These are phyloP conservation scores for Dendryphion nanum DNA, from an alignment of 2,329 filamentous ascomycete genomes.

Conservation along the genomic window DNA sequence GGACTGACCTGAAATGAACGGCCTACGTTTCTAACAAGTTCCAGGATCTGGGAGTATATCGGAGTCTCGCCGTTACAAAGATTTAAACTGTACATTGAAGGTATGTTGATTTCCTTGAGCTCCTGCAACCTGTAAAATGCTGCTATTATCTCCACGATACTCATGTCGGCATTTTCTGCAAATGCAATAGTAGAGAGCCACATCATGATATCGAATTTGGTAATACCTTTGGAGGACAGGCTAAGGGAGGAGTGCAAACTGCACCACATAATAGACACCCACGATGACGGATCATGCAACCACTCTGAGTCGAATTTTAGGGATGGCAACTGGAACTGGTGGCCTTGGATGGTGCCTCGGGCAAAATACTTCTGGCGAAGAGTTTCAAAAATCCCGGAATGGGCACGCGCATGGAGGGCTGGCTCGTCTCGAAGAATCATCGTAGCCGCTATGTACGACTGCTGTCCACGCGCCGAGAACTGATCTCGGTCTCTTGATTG, in stretches of 20 bases:
- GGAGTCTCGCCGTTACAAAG: background rate
- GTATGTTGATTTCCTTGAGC: background rate
- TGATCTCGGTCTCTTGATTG: background rate
- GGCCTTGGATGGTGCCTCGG: background rate
- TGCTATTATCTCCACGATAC: slow-evolving; percentile 18
- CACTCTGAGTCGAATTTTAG: background rate
- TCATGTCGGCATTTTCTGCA: slow-evolving; percentile 17
- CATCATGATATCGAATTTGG: slow-evolving; percentile 17
- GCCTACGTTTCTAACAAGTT: background rate
- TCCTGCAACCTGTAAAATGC: slow-evolving; percentile 11
- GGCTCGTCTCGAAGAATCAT: background rate
- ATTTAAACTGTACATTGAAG: background rate
- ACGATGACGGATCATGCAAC: background rate
- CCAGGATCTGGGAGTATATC: background rate
- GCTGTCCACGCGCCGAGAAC: background rate
- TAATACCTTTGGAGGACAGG: background rate
- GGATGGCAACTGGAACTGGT: background rate
- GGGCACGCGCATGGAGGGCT: background rate
- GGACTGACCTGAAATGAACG: background rate
- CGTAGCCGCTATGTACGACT: background rate
- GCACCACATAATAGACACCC: background rate
- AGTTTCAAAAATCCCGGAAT: background rate
- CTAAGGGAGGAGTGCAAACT: background rate
- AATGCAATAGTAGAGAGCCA: slow-evolving; percentile 29
- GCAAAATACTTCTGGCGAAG: background rate